Evolutionary conservation across 2,329 filamentous ascomycete species (phyloP).

Genomic region (Monosporascus sp.): DNA sequence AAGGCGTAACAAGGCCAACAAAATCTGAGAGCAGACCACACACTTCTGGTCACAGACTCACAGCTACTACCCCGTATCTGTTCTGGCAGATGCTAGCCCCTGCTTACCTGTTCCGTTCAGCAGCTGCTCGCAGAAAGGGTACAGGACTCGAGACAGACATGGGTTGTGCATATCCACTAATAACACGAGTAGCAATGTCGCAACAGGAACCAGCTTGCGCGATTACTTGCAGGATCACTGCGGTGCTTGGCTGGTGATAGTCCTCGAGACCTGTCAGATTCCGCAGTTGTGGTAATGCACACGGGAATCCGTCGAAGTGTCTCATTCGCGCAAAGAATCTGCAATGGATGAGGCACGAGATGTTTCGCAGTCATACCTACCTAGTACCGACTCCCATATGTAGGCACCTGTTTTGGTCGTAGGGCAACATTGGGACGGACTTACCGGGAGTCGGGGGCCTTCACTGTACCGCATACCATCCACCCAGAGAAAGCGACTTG

Average conservation of each 20-base stretch:
- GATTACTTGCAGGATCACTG: not conserved
- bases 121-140: not conserved
- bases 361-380: too few species aligned
- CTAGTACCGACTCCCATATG: too few species aligned
- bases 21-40: not conserved
- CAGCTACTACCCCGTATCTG: too few species aligned
- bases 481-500: not conserved
- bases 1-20: not conserved
- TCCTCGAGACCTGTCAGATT: not conserved
- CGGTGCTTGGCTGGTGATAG: not conserved
- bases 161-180: not conserved
- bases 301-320: not conserved
- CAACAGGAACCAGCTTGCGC: not conserved
- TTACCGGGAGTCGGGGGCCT: not conserved
- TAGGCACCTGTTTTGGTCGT: too few species aligned
- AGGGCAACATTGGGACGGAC: not conserved
- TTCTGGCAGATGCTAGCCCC: not conserved
- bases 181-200: not conserved
- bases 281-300: not conserved
- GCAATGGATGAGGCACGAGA: too few species aligned
- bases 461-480: not conserved
- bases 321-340: not conserved
- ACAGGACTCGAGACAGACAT: not conserved
- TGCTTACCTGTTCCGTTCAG: not conserved
- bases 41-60: not conserved